Percentiles rank a stretch among this genome's conserved stretches.
Evolutionary conservation across 2,329 filamentous ascomycete genomes (phyloP).

Genomic region (Botrytis fabae): DNA sequence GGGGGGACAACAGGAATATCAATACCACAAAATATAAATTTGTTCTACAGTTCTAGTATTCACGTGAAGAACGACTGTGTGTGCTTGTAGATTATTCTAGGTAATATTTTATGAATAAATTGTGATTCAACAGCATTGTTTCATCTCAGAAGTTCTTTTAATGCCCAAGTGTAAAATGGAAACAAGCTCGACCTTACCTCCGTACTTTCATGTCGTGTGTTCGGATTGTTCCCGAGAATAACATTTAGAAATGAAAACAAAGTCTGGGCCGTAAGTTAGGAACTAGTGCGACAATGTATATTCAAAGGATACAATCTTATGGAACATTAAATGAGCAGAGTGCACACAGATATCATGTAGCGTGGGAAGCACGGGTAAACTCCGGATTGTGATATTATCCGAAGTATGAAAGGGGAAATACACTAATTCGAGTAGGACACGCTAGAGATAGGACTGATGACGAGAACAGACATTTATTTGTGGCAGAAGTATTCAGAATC

Average conservation of each 20-base stretch:
- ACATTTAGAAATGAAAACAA: background rate
- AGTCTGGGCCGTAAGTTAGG: accelerated
- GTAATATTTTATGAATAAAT: accelerated
- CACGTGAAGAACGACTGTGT: background rate
- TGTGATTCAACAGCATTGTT: background rate
- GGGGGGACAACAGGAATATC: background rate
- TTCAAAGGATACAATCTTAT: background rate
- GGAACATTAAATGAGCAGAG: background rate
- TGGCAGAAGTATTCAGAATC: accelerated
- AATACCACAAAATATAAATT: background rate
- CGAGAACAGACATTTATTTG: background rate
- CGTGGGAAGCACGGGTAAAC: background rate
- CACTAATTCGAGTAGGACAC: no score
- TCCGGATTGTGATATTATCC: background rate
- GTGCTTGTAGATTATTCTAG: background rate
- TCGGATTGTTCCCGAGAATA: accelerated
- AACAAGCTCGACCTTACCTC: background rate
- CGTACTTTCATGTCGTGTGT: accelerated
- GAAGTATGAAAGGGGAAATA: background rate
- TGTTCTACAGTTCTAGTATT: background rate
- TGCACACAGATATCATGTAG: background rate
- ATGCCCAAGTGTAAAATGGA: background rate
- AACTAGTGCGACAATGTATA: accelerated
- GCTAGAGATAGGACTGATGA: no score
- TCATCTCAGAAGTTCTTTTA: no score